phyloP scores from a whole-genome alignment of 345 rosid species.

The Rhodamnia argentea region DNA sequence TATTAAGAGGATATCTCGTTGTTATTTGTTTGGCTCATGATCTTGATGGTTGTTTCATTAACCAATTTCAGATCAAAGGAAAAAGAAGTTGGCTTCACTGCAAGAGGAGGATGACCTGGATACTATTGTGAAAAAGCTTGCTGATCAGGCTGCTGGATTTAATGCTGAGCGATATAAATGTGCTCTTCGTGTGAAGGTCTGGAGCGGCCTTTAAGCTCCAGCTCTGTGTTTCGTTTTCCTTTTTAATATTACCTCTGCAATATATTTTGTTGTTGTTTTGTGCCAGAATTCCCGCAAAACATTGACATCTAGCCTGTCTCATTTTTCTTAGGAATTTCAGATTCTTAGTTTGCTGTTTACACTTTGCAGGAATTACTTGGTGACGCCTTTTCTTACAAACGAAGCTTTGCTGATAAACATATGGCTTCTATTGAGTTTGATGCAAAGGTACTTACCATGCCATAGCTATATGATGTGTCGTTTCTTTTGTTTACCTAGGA shows the following conservation, averaged over 20 bases:
- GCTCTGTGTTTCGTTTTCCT: background rate
- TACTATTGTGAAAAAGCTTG: constrained; percentile 41
- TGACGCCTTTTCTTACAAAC: constrained; percentile 45
- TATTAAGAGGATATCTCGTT: background rate
- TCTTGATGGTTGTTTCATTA: background rate
- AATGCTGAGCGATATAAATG: constrained; percentile 35
- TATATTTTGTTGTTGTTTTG: background rate
- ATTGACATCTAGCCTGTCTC: background rate
- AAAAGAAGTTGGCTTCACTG: constrained; percentile 43
- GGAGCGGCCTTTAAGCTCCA: background rate
- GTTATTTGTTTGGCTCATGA: background rate
- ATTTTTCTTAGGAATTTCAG: background rate
- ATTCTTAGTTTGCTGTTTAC: background rate
- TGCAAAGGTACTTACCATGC: constrained; percentile 42
- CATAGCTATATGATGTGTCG: background rate
- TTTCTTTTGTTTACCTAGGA: background rate
- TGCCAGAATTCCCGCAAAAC: background rate
- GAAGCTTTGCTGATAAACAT: constrained; percentile 51
- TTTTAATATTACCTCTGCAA: background rate
- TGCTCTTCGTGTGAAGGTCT: constrained; percentile 54
- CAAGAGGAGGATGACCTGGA: constrained; percentile 64
- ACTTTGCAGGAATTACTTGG: constrained; percentile 41
- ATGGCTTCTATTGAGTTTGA: constrained; percentile 70
- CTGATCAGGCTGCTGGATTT: constrained; percentile 44
- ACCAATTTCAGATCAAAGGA: constrained; percentile 17